Evolutionary conservation across 495 filamentous ascomycete genomes (phyloP).

Genomic region (Articulospora tetracladia): DNA sequence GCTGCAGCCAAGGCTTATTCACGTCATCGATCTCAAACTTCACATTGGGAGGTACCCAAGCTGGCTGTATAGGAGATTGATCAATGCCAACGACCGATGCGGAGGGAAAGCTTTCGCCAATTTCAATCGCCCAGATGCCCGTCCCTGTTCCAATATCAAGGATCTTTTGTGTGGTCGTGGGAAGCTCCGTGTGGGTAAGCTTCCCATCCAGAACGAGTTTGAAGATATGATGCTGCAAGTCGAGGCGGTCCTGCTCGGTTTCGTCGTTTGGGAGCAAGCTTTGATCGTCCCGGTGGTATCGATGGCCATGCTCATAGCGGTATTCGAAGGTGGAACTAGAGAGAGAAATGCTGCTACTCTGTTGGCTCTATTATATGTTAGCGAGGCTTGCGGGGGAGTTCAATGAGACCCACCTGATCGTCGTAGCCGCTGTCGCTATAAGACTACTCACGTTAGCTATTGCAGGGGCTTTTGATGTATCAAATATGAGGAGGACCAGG

Average conservation of each 20-base stretch:
- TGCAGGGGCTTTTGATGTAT: not conserved
- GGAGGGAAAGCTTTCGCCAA: conserved; percentile 27
- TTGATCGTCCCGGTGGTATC: conserved; percentile 3
- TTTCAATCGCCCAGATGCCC: conserved; percentile 54
- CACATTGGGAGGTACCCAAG: conserved; percentile 44
- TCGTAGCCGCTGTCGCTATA: not conserved
- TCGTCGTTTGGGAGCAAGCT: conserved; percentile 26
- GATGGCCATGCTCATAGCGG: conserved; percentile 17
- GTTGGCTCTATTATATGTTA: not conserved
- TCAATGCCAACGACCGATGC: conserved; percentile 36
- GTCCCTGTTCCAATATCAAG: conserved; percentile 56
- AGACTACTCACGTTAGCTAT: not conserved
- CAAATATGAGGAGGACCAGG: too few relatives aligned
- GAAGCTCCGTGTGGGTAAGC: conserved; percentile 39
- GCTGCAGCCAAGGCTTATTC: conserved; percentile 42
- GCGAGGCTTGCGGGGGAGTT: not conserved
- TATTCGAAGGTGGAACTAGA: not conserved
- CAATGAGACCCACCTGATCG: not conserved
- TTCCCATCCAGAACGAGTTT: conserved; percentile 42
- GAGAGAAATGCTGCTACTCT: not conserved
- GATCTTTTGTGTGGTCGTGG: conserved; percentile 32
- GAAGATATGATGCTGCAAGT: conserved; percentile 44
- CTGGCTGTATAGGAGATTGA: conserved; percentile 40
- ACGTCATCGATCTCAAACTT: conserved; percentile 50
- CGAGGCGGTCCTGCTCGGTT: conserved; percentile 22